These are phyloP conservation scores for Trypanosoma rangeli DNA, from an alignment of 208 protist species.

Conservation along the genomic window DNA sequence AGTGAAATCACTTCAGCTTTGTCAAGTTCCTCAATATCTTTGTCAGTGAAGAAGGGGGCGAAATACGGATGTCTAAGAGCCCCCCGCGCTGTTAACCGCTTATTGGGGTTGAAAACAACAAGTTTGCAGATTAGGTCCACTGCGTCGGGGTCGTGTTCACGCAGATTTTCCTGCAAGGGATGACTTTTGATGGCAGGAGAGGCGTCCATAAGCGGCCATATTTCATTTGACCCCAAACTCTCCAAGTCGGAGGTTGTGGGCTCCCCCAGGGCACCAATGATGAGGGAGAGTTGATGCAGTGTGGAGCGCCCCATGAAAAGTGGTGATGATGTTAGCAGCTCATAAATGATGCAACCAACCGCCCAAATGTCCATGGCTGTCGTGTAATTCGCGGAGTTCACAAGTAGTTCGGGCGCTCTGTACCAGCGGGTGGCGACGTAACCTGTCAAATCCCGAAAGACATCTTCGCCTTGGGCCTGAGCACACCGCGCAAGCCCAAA, in stretches of 20 bases:
- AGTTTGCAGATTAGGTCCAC: conserved; percentile 85
- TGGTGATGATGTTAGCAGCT: conserved; percentile 92
- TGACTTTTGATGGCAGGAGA: conserved; percentile 47
- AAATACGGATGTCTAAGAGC: conserved; percentile 91
- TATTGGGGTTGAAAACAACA: conserved; percentile 87
- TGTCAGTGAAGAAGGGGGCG: conserved; percentile 52
- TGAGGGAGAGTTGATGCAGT: conserved; percentile 95
- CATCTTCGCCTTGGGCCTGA: conserved; percentile 27
- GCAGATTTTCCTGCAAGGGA: conserved; percentile 70
- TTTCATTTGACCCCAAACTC: conserved; percentile 86
- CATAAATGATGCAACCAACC: conserved; percentile 97
- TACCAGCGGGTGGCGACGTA: conserved; percentile 98
- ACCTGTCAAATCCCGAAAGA: conserved; percentile 87
- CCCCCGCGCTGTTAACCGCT: conserved; percentile 80
- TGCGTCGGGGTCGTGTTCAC: conserved; percentile 67
- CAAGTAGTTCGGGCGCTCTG: conserved; percentile 97
- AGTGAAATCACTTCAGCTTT: conserved; percentile 42
- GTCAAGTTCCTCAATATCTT: conserved; percentile 50
- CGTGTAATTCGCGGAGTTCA: conserved; percentile 94
- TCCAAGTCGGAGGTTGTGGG: conserved; percentile 89
- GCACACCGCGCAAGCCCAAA: conserved; percentile 97
- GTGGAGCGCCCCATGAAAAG: conserved; percentile 96
- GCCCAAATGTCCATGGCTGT: conserved; percentile 99
- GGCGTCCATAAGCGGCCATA: conserved; percentile 83
- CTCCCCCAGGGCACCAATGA: conserved; percentile 87